Evolutionary conservation across 768 basidiomycete genomes (phyloP).

Genomic region (Podaxis mareebaensis): DNA sequence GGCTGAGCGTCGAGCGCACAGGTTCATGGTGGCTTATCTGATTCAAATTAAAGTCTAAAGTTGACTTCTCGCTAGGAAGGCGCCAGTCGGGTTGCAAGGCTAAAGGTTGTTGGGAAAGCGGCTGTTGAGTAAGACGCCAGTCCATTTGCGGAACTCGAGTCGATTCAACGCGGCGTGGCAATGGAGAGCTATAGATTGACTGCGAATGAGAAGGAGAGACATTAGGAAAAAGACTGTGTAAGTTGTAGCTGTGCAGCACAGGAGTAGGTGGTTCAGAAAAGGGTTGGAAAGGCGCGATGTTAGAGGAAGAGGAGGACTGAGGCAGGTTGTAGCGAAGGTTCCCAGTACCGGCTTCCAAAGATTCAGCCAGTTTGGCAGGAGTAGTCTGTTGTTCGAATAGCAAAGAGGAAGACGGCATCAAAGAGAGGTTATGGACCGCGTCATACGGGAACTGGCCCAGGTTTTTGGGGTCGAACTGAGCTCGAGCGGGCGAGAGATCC

Average conservation of each 20-base stretch:
- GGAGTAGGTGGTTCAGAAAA: slow-evolving; percentile 47
- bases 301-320: slow-evolving; percentile 8
- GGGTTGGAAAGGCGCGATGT: slow-evolving; percentile 49
- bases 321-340: slow-evolving; percentile 17
- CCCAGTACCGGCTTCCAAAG: slow-evolving; percentile 21
- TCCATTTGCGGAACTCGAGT: slow-evolving; percentile 31
- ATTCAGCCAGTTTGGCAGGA: slow-evolving; percentile 22
- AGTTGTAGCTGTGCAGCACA: slow-evolving; percentile 26
- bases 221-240: slow-evolving; percentile 26
- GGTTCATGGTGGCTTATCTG: slow-evolving; percentile 26
- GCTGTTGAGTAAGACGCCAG: slow-evolving; percentile 37
- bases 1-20: slow-evolving; percentile 30
- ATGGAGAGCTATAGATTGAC: slow-evolving; percentile 33
- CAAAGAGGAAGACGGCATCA: slow-evolving; percentile 43
- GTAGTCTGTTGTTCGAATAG: slow-evolving; percentile 35
- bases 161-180: slow-evolving; percentile 31
- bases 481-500: slow-evolving; percentile 66
- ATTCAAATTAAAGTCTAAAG: slow-evolving; percentile 29
- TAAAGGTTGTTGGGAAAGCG: slow-evolving; percentile 28
- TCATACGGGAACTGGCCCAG: slow-evolving; percentile 50
- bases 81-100: slow-evolving; percentile 44
- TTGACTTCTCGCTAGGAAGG: slow-evolving; percentile 34
- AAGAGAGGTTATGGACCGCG: slow-evolving; percentile 32
- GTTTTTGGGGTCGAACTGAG: slow-evolving; percentile 55
- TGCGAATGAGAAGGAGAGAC: slow-evolving; percentile 27